Evolutionary conservation across 768 basidiomycete genomes (phyloP).

Genomic region (Scleroderma citrinum): DNA sequence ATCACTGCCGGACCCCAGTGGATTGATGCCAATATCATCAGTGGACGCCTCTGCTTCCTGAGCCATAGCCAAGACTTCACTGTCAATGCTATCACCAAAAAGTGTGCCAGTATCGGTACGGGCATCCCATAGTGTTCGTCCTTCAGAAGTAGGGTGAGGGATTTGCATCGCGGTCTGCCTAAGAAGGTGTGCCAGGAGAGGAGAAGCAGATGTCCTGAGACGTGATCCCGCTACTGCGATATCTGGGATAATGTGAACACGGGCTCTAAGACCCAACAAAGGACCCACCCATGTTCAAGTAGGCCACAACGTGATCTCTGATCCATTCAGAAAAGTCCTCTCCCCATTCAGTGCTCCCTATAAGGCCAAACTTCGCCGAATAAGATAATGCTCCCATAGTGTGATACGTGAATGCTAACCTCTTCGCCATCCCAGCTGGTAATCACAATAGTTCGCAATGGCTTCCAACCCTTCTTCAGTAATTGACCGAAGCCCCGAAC

Average conservation of each 20-base stretch:
- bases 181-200: slow-evolving; percentile 77
- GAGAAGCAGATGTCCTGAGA: slow-evolving; percentile 56
- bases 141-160: slow-evolving; percentile 62
- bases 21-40: slow-evolving; percentile 26
- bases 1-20: slow-evolving; percentile 52
- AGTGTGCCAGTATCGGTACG: slow-evolving; percentile 44
- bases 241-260: slow-evolving; percentile 24
- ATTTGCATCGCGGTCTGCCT: slow-evolving; percentile 61
- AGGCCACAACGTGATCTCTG: slow-evolving; percentile 50
- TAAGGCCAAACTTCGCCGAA: slow-evolving; percentile 37
- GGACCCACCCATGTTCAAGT: slow-evolving; percentile 49
- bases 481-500: slow-evolving; percentile 69
- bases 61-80: slow-evolving; percentile 23
- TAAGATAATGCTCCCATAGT: not conserved
- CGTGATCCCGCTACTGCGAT: slow-evolving; percentile 46
- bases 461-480: slow-evolving; percentile 73
- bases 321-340: slow-evolving; percentile 61
- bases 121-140: slow-evolving; percentile 77
- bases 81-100: slow-evolving; percentile 28
- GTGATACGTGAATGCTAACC: slow-evolving; percentile 20
- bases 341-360: slow-evolving; percentile 63
- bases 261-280: not conserved
- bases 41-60: slow-evolving; percentile 11
- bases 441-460: slow-evolving; percentile 66
- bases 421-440: slow-evolving; percentile 78